A percentile compares a stretch with the other conserved stretches of the same genome.
Conservation (phyloP, 1,284 basidiomycete species). For the Cryptococcus sp. region DNA sequence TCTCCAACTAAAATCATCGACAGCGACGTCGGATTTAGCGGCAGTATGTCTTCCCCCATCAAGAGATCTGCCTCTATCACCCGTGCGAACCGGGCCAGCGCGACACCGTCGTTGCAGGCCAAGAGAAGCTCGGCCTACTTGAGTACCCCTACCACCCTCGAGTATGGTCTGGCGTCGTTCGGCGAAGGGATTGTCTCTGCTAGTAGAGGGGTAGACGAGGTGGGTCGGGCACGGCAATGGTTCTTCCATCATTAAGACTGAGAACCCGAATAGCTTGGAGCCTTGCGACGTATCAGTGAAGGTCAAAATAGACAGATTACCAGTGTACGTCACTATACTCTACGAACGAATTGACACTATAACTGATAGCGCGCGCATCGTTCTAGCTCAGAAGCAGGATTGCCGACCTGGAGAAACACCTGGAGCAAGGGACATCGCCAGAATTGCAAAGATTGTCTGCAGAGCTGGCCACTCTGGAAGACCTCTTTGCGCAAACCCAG, state of each 20-base stretch:
- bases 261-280: neutral
- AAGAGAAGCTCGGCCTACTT: slow-evolving; percentile 13
- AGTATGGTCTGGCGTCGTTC: neutral
- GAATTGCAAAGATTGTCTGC: slow-evolving; percentile 10
- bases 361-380: neutral
- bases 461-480: slow-evolving; percentile 25
- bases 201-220: neutral
- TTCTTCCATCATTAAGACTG: neutral
- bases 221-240: too few species aligned
- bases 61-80: slow-evolving; percentile 5
- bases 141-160: neutral
- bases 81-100: neutral
- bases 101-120: slow-evolving; percentile 2
- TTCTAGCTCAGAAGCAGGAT: slow-evolving; percentile 12
- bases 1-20: neutral
- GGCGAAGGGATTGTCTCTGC: neutral
- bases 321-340: neutral
- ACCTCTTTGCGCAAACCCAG: slow-evolving; percentile 35
- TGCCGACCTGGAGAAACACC: slow-evolving; percentile 10
- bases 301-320: slow-evolving; percentile 8
- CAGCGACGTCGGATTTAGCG: neutral
- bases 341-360: neutral
- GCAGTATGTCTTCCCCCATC: slow-evolving; percentile 6
- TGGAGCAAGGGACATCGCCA: slow-evolving; percentile 14
- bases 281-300: neutral